Conservation (phyloP, 1,284 basidiomycete species). For the Pseudozyma pruni region DNA sequence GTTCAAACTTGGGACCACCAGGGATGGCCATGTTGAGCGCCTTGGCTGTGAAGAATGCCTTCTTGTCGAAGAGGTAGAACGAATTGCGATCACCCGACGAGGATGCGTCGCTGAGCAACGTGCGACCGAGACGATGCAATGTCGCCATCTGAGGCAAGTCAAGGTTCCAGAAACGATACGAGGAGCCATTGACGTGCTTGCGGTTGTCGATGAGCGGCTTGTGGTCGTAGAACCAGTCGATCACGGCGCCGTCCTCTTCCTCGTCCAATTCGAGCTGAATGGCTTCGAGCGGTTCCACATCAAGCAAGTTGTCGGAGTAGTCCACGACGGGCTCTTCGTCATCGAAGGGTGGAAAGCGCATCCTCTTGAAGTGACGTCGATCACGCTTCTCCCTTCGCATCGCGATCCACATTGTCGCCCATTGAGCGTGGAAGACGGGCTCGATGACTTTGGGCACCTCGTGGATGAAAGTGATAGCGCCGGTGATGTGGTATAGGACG, state of each 20-base stretch:
- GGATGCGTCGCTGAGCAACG: slow-evolving; percentile 85
- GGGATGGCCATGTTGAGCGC: slow-evolving; percentile 95
- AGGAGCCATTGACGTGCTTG: slow-evolving; percentile 84
- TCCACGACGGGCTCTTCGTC: slow-evolving; percentile 84
- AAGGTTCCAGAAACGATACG: slow-evolving; percentile 92
- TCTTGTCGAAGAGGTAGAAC: slow-evolving; percentile 93
- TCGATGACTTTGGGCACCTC: slow-evolving; percentile 96
- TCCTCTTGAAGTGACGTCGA: slow-evolving; percentile 98
- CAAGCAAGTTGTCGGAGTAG: slow-evolving; percentile 86
- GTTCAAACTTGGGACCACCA: slow-evolving; percentile 90
- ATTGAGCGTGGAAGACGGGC: slow-evolving; percentile 98
- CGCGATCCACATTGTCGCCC: slow-evolving; percentile 99
- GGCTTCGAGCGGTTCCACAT: slow-evolving; percentile 96
- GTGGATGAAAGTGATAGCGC: slow-evolving; percentile 99
- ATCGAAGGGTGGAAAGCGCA: slow-evolving; percentile 99
- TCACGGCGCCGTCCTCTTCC: slow-evolving; percentile 91
- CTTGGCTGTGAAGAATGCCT: slow-evolving; percentile 97
- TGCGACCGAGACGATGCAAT: slow-evolving; percentile 92
- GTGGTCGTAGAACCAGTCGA: slow-evolving; percentile 99
- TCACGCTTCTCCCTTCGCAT: slow-evolving; percentile 99
- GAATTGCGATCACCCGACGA: slow-evolving; percentile 83
- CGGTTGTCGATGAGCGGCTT: slow-evolving; percentile 88
- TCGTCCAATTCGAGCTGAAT: slow-evolving; percentile 96
- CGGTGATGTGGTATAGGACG: slow-evolving; percentile 79
- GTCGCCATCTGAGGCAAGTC: slow-evolving; percentile 95